Conservation (phyloP, 805 yeast species). For the Wickerhamiella occidentalis region DNA sequence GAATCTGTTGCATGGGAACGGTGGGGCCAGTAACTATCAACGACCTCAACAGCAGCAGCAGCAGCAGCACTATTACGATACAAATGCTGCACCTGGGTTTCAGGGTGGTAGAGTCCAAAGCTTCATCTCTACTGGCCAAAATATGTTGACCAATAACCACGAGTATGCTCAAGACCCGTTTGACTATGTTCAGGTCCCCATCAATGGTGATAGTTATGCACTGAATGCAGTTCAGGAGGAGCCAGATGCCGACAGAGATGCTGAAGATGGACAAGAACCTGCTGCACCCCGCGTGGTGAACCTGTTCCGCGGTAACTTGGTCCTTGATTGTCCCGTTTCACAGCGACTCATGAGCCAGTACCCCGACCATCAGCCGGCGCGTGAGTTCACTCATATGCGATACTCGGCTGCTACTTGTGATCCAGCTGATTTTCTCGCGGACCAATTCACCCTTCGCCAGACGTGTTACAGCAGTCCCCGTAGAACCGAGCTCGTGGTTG, state of each 20-base stretch:
- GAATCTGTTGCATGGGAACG: neutral
- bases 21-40: neutral
- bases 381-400: slow-evolving; percentile 78
- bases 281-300: slow-evolving; percentile 36
- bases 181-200: slow-evolving; percentile 25
- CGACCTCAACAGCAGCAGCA: neutral
- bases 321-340: slow-evolving; percentile 84
- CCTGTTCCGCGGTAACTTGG: slow-evolving; percentile 63
- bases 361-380: slow-evolving; percentile 36
- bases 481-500: slow-evolving; percentile 72
- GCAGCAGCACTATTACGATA: slow-evolving; percentile 1
- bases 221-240: slow-evolving; percentile 25
- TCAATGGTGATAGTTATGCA: slow-evolving; percentile 29
- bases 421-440: slow-evolving; percentile 52
- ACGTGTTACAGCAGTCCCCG: slow-evolving; percentile 66
- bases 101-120: slow-evolving; percentile 7
- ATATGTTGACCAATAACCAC: slow-evolving; percentile 8
- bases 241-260: slow-evolving; percentile 19
- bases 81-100: neutral
- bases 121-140: neutral
- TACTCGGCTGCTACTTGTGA: slow-evolving; percentile 92
- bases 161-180: slow-evolving; percentile 25
- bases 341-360: slow-evolving; percentile 47
- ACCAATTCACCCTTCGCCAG: slow-evolving; percentile 73
- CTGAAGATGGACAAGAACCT: neutral